A percentile compares a stretch with the other conserved stretches of the same genome.
Conservation (phyloP, 2,329 filamentous ascomycete species). For the Nigrograna mackinnonii region DNA sequence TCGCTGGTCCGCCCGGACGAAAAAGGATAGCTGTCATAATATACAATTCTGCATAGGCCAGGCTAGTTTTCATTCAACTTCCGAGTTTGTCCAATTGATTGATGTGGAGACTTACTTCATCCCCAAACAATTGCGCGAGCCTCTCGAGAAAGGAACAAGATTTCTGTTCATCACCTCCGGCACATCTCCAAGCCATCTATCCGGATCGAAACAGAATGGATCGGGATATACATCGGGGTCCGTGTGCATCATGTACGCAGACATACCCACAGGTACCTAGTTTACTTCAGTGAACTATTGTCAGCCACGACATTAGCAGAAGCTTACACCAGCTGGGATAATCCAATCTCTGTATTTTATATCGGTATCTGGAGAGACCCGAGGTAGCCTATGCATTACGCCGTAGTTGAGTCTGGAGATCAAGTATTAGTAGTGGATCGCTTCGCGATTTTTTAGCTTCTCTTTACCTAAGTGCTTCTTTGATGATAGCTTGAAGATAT, state of each 20-base stretch:
- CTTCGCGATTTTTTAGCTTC: no score
- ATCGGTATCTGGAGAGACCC: conserved; percentile 15
- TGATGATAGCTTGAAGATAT: conserved; percentile 12
- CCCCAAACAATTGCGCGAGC: conserved; percentile 21
- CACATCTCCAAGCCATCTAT: conserved; percentile 32
- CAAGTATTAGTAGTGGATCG: no score
- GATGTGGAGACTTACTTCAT: conserved; percentile 7
- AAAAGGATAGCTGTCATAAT: conserved; percentile 24
- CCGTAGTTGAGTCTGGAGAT: conserved; percentile 20
- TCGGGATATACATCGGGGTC: conserved; percentile 21
- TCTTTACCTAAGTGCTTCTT: conserved; percentile 20
- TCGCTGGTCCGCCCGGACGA: conserved; percentile 9
- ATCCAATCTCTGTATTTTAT: conserved; percentile 9
- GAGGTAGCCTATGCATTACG: conserved; percentile 15
- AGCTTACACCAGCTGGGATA: conserved; percentile 12
- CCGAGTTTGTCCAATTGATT: no score
- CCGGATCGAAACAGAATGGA: conserved; percentile 22
- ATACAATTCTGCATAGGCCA: conserved; percentile 24
- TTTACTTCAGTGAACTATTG: neutral
- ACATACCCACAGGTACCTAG: conserved; percentile 13
- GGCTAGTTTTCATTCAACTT: neutral
- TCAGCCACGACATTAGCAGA: neutral
- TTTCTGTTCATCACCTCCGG: conserved; percentile 4
- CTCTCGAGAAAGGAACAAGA: conserved; percentile 18
- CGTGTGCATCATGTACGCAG: conserved; percentile 30